A percentile compares a stretch with the other conserved stretches of the same genome.
These are phyloP conservation scores for Pseudomassariella vexata DNA, from an alignment of 2,329 filamentous ascomycete genomes.

Conservation along the genomic window DNA sequence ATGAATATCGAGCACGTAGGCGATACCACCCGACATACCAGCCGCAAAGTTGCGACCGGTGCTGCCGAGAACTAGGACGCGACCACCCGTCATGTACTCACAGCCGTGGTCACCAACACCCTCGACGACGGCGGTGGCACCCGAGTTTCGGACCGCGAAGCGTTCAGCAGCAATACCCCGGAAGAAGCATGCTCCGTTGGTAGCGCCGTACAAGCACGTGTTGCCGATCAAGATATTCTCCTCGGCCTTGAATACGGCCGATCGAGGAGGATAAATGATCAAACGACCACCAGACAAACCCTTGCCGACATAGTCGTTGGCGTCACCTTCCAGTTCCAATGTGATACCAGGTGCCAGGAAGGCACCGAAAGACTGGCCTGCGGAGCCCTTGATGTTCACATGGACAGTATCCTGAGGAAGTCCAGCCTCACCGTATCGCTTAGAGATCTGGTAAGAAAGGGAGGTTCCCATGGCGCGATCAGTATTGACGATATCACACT, in stretches of 20 bases:
- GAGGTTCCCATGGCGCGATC: constrained; percentile 91
- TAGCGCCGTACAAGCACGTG: constrained; percentile 91
- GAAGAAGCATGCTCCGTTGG: constrained; percentile 89
- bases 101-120: constrained; percentile 94
- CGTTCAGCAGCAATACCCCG: constrained; percentile 93
- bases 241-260: constrained; percentile 89
- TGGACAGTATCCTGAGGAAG: constrained; percentile 91
- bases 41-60: constrained; percentile 97
- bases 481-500: constrained; percentile 95
- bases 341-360: constrained; percentile 92
- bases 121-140: constrained; percentile 92
- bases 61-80: constrained; percentile 77
- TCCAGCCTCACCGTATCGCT: constrained; percentile 83
- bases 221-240: constrained; percentile 94
- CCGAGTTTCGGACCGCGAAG: constrained; percentile 94
- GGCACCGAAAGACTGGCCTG: constrained; percentile 93
- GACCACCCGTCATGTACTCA: constrained; percentile 98
- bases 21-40: constrained; percentile 97
- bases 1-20: constrained; percentile 86
- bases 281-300: constrained; percentile 87
- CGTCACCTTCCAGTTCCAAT: constrained; percentile 88
- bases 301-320: constrained; percentile 97
- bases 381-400: constrained; percentile 92
- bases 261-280: constrained; percentile 87
- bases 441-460: constrained; percentile 92